phyloP scores from a whole-genome alignment of 177 flowering plant genomes.

The Telopea speciosissima region DNA sequence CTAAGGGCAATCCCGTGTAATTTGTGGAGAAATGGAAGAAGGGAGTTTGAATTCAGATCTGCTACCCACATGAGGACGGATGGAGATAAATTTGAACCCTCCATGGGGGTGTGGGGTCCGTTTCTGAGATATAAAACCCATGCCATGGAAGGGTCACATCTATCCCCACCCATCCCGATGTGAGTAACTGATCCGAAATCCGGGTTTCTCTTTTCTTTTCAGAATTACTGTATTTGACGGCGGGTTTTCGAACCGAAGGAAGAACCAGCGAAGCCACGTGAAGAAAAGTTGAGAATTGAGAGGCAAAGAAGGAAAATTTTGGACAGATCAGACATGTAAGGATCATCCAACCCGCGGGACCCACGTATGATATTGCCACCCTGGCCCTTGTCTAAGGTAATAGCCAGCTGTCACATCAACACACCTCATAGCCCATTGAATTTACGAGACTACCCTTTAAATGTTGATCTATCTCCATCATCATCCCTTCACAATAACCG shows the following conservation, averaged over 20 bases:
- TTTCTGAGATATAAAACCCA: no score
- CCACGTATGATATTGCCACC: slow-evolving; percentile 7
- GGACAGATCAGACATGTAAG: slow-evolving; percentile 2
- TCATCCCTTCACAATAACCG: not conserved
- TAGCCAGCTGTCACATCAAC: slow-evolving; percentile 12
- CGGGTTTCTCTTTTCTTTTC: no score
- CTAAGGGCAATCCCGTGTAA: no score
- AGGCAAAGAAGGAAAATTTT: not conserved
- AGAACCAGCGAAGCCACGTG: slow-evolving; percentile 48
- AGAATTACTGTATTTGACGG: not conserved
- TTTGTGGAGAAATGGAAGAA: no score
- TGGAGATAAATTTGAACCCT: no score
- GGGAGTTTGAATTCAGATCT: no score
- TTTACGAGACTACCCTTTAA: not conserved
- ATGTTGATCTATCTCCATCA: no score
- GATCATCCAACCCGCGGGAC: not conserved
- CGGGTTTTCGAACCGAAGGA: slow-evolving; percentile 3
- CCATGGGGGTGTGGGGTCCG: no score
- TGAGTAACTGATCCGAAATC: no score
- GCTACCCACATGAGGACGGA: no score
- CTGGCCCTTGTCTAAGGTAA: slow-evolving; percentile 3
- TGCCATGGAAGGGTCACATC: no score
- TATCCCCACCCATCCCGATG: no score
- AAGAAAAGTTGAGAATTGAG: not conserved
- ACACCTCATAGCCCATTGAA: not conserved